Conservation (phyloP, 352 stramenopile genomes). For the Globisporangium parvum region DNA sequence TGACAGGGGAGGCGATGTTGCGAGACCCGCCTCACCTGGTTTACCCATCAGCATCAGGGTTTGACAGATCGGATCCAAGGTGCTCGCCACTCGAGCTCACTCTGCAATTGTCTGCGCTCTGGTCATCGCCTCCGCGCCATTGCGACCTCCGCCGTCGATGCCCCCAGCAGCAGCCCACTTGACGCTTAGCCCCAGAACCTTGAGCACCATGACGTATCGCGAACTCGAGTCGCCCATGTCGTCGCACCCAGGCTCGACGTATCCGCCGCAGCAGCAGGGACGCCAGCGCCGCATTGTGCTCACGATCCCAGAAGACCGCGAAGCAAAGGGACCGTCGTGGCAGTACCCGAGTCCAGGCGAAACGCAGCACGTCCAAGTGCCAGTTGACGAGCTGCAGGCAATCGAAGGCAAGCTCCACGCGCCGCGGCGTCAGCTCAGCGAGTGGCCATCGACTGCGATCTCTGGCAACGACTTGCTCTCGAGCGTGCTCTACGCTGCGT, state of each 20-base stretch:
- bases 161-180: too few species aligned
- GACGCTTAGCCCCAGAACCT: too few species aligned
- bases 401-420: slow-evolving; percentile 29
- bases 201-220: not conserved
- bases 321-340: slow-evolving; percentile 21
- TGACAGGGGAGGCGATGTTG: too few species aligned
- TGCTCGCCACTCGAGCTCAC: too few species aligned
- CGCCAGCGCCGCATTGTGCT: slow-evolving; percentile 39
- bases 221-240: not conserved
- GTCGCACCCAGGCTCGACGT: not conserved
- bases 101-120: too few species aligned
- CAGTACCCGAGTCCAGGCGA: slow-evolving; percentile 30
- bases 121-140: too few species aligned
- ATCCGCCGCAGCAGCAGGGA: slow-evolving; percentile 1
- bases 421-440: slow-evolving; percentile 29
- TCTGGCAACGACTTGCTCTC: slow-evolving; percentile 88
- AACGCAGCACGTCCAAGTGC: slow-evolving; percentile 25
- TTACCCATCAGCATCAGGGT: too few species aligned
- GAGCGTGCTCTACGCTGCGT: slow-evolving; percentile 66
- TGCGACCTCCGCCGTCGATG: too few species aligned
- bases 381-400: slow-evolving; percentile 23
- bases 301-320: slow-evolving; percentile 21
- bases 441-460: slow-evolving; percentile 78
- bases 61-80: too few species aligned
- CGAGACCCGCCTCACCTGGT: too few species aligned